These are phyloP conservation scores for Annulohypoxylon maeteangense DNA, from an alignment of 495 filamentous ascomycete genomes.

Conservation along the genomic window DNA sequence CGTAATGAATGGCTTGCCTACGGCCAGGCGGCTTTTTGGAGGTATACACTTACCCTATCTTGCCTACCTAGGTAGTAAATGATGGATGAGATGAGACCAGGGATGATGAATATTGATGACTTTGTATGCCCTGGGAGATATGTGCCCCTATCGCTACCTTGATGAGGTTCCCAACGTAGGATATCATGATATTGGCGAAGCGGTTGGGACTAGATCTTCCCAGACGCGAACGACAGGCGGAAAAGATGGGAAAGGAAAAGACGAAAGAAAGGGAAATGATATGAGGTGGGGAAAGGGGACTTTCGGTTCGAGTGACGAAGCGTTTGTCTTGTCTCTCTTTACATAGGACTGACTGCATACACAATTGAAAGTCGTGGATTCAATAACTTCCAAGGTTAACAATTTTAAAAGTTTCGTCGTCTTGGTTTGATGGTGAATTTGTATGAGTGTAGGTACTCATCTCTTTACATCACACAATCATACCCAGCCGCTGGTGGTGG, in stretches of 20 bases:
- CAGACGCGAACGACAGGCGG: background rate
- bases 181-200: too few relatives aligned
- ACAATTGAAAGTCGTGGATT: slow-evolving; percentile 29
- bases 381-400: too few relatives aligned
- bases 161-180: too few relatives aligned
- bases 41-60: background rate
- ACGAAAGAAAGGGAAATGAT: background rate
- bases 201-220: background rate
- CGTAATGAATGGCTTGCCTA: background rate
- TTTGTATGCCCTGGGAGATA: slow-evolving; percentile 15
- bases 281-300: background rate
- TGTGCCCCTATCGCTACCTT: background rate
- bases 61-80: background rate
- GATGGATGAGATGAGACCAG: slow-evolving; percentile 9
- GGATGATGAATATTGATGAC: slow-evolving; percentile 31
- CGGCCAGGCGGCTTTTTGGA: background rate
- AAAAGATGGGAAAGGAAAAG: background rate
- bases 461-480: too few relatives aligned
- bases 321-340: slow-evolving; percentile 33
- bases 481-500: too few relatives aligned
- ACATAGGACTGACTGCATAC: slow-evolving; percentile 26
- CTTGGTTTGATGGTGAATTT: background rate
- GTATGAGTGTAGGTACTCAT: background rate
- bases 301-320: slow-evolving; percentile 15
- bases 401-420: background rate